Base-by-base conservation (phyloP, 306 rosid genomes). In the Elaeagnus macrophylla region DNA sequence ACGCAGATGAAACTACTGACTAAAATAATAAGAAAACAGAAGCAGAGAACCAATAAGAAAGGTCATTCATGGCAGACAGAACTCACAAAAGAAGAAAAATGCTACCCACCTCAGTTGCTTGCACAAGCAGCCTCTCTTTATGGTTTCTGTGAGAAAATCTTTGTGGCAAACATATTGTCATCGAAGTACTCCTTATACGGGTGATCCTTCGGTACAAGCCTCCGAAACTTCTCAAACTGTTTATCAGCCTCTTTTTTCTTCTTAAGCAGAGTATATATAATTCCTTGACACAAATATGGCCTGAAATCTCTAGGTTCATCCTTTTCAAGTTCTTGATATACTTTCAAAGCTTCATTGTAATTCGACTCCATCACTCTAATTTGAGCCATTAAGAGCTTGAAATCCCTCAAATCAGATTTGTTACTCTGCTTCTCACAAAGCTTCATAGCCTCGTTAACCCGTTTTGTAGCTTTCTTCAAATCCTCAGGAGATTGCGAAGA, bases 251-350 rank as follows among this genome's bases (percentile, higher is more conserved):
- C 96, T 56, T 78, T 86, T 13, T 73, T 73, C 74, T 75, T 87
- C 57, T 62, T 79, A 55, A 87, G 74, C 76, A 91, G 38, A 40
- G 89, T 69, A 64, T 84, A 87, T 9, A 91, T 80, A n/a, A 91
- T 78, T 10, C 96, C 95, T 66, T 77, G 95, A 81, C 99, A 82
- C 56, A 91, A 51, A 61, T 84, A 80, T 15, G 96, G 96, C 74
- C 96, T 80, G 72, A 84, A 91, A 75, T 91, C 97, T 56, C 75
- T 73, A 0, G 97, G 97, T 57, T 91, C 93, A 19, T 84, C 87
- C 73, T 57, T 82, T 32, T 53, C 95, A 48, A 91, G 84, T 58
- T 86, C 87, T 53, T 84, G 75, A 65, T 87, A 91, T 39, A 78
- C 72, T 69, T 73, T 79, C 80, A 91, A 53, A 3, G 99, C 99